A percentile compares a stretch with the other conserved stretches of the same genome.
Evolutionary conservation across 73 alveolate genomes (phyloP).

Genomic region (Paramecium sexaurelia): DNA sequence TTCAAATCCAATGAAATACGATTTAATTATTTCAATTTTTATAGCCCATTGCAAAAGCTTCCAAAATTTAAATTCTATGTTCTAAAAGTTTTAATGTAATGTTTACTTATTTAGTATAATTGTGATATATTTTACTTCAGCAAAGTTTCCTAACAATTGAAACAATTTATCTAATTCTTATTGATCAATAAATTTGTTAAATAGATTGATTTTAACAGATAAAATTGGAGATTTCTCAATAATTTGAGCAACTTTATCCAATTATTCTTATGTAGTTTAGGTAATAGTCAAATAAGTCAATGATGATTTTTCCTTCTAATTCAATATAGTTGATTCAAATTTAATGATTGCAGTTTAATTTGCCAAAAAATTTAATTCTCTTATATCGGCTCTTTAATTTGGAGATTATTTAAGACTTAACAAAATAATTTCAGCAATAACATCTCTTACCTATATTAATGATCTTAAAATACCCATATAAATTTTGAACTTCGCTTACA

Average conservation of each 20-base stretch:
- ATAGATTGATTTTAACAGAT: background rate
- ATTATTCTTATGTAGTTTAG: background rate
- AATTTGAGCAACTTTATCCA: background rate
- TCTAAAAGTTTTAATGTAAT: background rate
- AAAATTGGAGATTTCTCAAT: background rate
- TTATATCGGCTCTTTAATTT: constrained; percentile 20
- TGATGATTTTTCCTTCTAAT: background rate
- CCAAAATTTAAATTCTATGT: background rate
- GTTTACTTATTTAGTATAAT: background rate
- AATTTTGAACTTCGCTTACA: background rate
- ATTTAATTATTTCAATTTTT: background rate
- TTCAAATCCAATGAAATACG: background rate
- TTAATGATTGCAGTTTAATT: background rate
- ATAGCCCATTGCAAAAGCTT: background rate
- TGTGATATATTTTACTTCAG: background rate
- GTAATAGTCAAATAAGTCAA: background rate
- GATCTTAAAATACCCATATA: constrained; percentile 19
- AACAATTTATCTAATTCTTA: background rate
- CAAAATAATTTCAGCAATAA: constrained; percentile 1
- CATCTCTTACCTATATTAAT: constrained; percentile 42
- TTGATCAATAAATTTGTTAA: background rate
- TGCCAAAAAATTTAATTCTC: background rate
- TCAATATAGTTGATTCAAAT: background rate
- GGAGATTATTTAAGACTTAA: background rate
- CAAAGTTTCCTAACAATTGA: background rate